A percentile compares a stretch with the other conserved stretches of the same genome.
These are phyloP conservation scores for Aphanomyces invadans DNA, from an alignment of 352 stramenopile genomes.

Conservation along the genomic window DNA sequence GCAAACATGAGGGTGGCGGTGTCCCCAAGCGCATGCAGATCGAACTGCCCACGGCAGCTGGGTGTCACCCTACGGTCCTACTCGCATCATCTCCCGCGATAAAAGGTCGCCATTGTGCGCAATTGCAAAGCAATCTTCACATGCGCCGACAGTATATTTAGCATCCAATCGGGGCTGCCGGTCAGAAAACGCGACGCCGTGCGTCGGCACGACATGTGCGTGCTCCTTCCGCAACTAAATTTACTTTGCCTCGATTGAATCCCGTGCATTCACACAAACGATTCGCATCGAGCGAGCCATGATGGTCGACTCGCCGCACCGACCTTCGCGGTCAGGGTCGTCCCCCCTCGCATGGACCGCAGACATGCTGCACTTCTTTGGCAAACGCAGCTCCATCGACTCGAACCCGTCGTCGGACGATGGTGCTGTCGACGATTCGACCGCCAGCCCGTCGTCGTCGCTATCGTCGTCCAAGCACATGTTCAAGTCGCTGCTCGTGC, in stretches of 20 bases:
- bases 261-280: no score
- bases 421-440: neutral
- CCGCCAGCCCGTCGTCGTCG: neutral
- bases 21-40: no score
- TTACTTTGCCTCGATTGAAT: no score
- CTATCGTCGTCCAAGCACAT: neutral
- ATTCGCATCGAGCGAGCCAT: no score
- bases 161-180: neutral
- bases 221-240: no score
- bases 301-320: no score
- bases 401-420: neutral
- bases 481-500: neutral
- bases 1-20: no score
- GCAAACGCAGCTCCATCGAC: constrained; percentile 9
- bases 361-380: constrained; percentile 1
- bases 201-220: no score
- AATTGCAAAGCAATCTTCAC: neutral
- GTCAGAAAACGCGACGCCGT: neutral
- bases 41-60: no score
- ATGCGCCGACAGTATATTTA: neutral
- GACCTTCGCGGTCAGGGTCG: neutral
- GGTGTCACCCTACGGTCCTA: no score
- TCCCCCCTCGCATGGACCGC: neutral
- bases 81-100: neutral
- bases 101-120: neutral